phyloP scores from a whole-genome alignment of 75 land plant genomes.

The Picea glauca region DNA sequence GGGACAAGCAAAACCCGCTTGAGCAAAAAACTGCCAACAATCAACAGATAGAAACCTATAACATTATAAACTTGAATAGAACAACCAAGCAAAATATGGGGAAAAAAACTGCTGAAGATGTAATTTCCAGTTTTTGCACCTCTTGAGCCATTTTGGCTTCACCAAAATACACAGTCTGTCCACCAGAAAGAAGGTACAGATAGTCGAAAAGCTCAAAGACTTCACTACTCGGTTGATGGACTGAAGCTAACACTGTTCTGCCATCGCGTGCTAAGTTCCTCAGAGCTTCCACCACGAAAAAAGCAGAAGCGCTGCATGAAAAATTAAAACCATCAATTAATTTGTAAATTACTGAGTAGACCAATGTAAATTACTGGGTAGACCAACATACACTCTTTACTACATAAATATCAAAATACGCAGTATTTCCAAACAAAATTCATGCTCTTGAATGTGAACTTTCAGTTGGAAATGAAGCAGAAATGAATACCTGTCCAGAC shows the following conservation, averaged over 20 bases:
- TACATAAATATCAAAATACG: no score
- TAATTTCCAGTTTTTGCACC: not conserved
- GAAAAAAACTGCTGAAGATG: not conserved
- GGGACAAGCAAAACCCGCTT: conserved; percentile 34
- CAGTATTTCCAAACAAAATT: no score
- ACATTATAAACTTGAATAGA: no score
- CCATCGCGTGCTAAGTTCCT: conserved; percentile 45
- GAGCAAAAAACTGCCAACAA: conserved; percentile 29
- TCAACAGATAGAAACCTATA: not conserved
- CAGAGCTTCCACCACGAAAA: conserved; percentile 49
- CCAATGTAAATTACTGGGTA: no score
- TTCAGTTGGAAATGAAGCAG: no score
- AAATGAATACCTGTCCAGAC: conserved; percentile 23
- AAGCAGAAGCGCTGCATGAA: conserved; percentile 56
- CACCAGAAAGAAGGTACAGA: conserved; percentile 53
- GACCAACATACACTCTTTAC: no score
- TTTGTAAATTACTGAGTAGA: no score
- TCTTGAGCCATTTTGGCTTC: not conserved
- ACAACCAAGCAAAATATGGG: not conserved
- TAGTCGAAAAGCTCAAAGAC: conserved; percentile 59
- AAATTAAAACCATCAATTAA: no score
- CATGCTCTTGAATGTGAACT: no score
- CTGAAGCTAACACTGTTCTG: conserved; percentile 60
- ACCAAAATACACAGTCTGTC: conserved; percentile 66
- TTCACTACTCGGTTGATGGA: conserved; percentile 77